These are phyloP conservation scores for Linanthus parryae DNA, from an alignment of 148 eudicot species.

Conservation along the genomic window DNA sequence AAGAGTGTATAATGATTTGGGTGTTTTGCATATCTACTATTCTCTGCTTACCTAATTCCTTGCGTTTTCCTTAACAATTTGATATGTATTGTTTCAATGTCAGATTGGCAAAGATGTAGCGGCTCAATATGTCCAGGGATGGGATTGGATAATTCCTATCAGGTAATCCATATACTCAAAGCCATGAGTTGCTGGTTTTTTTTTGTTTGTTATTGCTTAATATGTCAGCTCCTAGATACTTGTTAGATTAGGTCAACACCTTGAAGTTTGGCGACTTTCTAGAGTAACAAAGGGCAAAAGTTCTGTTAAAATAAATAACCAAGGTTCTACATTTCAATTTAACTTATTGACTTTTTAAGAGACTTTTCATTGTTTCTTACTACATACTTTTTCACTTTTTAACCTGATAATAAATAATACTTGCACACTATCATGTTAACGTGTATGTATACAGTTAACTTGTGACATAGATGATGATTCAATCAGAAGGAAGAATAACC, in stretches of 20 bases:
- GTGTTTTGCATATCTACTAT: neutral
- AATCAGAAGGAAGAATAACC: conserved; percentile 3
- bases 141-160: conserved; percentile 99
- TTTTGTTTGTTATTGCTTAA: neutral
- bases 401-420: neutral
- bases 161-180: no score
- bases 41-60: neutral
- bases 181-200: neutral
- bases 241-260: neutral
- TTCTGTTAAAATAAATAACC: neutral
- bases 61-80: neutral
- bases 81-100: conserved; percentile 7
- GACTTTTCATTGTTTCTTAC: neutral
- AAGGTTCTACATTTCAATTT: neutral
- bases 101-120: conserved; percentile 98
- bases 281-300: neutral
- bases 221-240: neutral
- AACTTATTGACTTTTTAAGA: neutral
- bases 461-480: neutral
- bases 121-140: conserved; percentile 93
- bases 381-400: neutral
- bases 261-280: neutral
- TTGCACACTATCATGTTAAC: no score
- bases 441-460: no score
- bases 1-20: no score